phyloP scores from a whole-genome alignment of 192 early-diverging fungal genomes.

The Phycomyces blakesleeanus region DNA sequence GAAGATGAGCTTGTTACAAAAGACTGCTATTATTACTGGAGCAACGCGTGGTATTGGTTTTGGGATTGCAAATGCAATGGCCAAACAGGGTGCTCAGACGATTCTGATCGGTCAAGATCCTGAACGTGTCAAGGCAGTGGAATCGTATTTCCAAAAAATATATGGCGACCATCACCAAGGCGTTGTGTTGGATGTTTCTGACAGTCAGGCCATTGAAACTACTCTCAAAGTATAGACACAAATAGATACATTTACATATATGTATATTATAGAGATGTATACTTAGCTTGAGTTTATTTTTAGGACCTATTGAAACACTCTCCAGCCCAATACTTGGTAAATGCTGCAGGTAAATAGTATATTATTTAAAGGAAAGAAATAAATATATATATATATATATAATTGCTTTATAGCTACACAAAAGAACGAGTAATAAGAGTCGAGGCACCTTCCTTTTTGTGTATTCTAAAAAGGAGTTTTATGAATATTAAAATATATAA shows the following conservation, averaged over 20 bases:
- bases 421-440: neutral
- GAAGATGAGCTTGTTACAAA: constrained; percentile 10
- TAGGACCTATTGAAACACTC: constrained; percentile 16
- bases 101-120: constrained; percentile 54
- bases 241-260: no score
- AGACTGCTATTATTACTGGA: constrained; percentile 52
- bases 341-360: constrained; percentile 49
- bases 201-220: constrained; percentile 10
- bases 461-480: constrained; percentile 7
- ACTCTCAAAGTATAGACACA: constrained; percentile 12
- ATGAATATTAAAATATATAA: no score
- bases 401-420: no score
- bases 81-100: constrained; percentile 48
- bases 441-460: constrained; percentile 28
- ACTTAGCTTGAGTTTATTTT: no score
- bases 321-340: constrained; percentile 38
- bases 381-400: no score
- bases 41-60: constrained; percentile 79
- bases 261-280: no score
- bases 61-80: constrained; percentile 60
- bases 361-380: no score
- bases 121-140: constrained; percentile 32
- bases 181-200: constrained; percentile 43
- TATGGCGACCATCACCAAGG: constrained; percentile 31
- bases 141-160: constrained; percentile 19